Evolutionary conservation across 139 green algal species (phyloP).

Genomic region (Closterium sp.): DNA sequence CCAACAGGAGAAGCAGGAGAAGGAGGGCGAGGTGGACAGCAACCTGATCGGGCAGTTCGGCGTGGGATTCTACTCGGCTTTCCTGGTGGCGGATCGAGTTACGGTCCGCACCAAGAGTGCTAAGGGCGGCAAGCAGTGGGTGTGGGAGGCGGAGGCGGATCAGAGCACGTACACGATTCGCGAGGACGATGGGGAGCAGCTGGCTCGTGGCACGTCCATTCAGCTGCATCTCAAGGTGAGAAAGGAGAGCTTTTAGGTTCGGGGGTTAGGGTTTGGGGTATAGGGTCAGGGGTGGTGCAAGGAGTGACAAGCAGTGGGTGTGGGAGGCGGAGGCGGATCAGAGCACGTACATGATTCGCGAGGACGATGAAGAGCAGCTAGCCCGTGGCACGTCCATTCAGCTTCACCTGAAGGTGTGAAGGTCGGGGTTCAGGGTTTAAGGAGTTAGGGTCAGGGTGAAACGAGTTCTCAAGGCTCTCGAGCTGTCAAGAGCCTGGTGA

Average conservation of each 20-base stretch:
- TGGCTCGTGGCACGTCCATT: slow-evolving; percentile 80
- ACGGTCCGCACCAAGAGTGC: slow-evolving; percentile 79
- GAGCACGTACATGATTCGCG: slow-evolving; percentile 78
- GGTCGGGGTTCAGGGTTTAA: too few species aligned
- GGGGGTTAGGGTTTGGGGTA: too few species aligned
- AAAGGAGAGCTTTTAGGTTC: slow-evolving; percentile 71
- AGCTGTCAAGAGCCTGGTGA: too few species aligned
- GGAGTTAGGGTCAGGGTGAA: too few species aligned
- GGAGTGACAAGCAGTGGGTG: slow-evolving; percentile 75
- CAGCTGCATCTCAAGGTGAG: slow-evolving; percentile 88
- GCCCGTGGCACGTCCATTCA: slow-evolving; percentile 84
- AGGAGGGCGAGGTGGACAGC: slow-evolving; percentile 60
- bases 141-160: slow-evolving; percentile 86
- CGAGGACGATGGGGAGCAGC: slow-evolving; percentile 37
- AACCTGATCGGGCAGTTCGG: slow-evolving; percentile 39
- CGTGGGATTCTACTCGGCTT: background rate
- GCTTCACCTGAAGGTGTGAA: slow-evolving; percentile 81
- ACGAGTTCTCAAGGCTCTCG: too few species aligned
- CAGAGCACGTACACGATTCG: slow-evolving; percentile 81
- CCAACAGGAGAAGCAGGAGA: slow-evolving; percentile 36
- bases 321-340: slow-evolving; percentile 87
- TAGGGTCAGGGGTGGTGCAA: slow-evolving; percentile 53
- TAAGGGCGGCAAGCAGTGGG: slow-evolving; percentile 74
- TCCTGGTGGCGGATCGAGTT: background rate
- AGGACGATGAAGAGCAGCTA: slow-evolving; percentile 35